phyloP scores from a whole-genome alignment of 495 filamentous ascomycete genomes.

The Cercophora sp. region DNA sequence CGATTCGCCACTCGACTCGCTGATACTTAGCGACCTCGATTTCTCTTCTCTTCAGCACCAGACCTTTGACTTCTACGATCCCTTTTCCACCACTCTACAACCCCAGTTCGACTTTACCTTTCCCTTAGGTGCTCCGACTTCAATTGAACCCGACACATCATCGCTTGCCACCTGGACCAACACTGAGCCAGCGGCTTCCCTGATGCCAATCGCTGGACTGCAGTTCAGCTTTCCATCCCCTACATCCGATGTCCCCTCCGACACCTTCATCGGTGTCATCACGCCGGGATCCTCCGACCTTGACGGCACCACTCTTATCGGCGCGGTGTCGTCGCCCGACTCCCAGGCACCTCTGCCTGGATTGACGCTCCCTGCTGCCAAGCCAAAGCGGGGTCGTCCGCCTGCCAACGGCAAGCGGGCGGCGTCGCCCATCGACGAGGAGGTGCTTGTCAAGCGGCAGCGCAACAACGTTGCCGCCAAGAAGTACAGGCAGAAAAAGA shows the following conservation, averaged over 20 bases:
- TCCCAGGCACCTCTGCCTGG: background rate
- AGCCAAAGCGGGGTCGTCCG: constrained; percentile 15
- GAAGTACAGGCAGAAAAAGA: constrained; percentile 66
- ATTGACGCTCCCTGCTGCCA: too few species aligned
- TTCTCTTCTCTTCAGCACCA: background rate
- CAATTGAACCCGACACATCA: too few species aligned
- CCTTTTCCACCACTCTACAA: background rate
- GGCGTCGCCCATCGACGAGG: constrained; percentile 7
- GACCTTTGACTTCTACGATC: background rate
- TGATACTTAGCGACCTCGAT: background rate
- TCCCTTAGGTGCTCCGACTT: background rate
- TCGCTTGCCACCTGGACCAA: too few species aligned
- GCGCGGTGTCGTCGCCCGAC: background rate
- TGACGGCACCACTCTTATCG: background rate
- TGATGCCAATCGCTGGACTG: too few species aligned
- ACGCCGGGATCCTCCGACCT: background rate
- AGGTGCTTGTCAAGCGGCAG: constrained; percentile 48
- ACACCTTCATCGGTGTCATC: background rate
- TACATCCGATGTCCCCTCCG: background rate
- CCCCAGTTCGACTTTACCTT: background rate
- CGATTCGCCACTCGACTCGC: background rate
- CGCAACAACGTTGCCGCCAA: constrained; percentile 68
- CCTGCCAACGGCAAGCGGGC: background rate
- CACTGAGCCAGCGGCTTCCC: too few species aligned
- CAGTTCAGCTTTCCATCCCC: background rate